Base-by-base conservation (phyloP, 139 green algal species). In the Chlamydomonas incerta region DNA sequence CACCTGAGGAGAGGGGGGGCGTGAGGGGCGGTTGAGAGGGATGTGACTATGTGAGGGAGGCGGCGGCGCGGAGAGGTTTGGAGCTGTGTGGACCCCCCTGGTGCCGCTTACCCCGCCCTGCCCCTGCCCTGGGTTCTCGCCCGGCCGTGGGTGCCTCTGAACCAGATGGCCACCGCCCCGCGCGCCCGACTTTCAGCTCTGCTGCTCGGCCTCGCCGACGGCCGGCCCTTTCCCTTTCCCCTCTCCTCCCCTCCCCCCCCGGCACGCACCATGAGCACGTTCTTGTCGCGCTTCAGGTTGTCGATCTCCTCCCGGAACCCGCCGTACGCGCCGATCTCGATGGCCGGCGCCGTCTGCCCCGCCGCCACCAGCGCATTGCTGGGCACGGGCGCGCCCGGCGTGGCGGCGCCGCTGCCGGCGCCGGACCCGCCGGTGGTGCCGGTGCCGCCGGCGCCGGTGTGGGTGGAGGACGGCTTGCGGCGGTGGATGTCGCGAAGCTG, bases 241-340 rank as follows among this genome's bases (percentile, higher is more conserved):
- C 8, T 8, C 41, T 50, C 41, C 8, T 50, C 41, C 41, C 8
- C 41, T 50, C 41, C 8, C 41, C 5, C 41, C 5, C 41, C 41
- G 6, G 41, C 41, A 50, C 41, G 41, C 41, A 96, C 75, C 93
- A 97, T 96, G 24, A 99, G 88, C 66, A 97, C 80, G 41, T 94
- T 96, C 73, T 97, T 98, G 85, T 99, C 96, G 2, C 96, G 90
- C 86, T 98, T 98, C 26, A 98, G 86, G 21, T 80, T 60, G 62
- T 97, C 95, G 80, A 99, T 91, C 70, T 98, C 95, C 75, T 97
- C 93, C 47, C 88, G 79, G 67, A 96, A 82, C 8, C 95, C 95
- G 88, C 95, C 95, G 88, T 95, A 98, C 8, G 90, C 74, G 6
- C 96, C 96, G 21, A 98, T 76, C 93, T 98, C 88, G 71, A 93